Evolutionary conservation across 345 rosid species (phyloP), one percentile per base, ranked within the genome.

Genomic region (Camelina sativa): DNA sequence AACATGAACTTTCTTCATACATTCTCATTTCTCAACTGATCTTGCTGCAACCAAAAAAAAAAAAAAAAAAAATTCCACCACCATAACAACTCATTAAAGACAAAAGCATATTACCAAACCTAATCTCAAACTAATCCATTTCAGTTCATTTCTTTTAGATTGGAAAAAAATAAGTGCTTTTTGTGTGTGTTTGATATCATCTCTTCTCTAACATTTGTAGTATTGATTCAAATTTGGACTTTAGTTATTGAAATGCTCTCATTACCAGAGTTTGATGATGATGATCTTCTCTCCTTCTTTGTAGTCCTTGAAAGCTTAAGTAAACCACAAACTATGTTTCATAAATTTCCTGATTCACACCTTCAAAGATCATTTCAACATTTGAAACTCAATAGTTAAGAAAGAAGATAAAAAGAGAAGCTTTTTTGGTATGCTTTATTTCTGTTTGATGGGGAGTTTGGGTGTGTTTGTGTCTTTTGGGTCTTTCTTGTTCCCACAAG

Each of bases 1-100:
- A 89, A 62, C 79, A 83, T 35, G 65, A 85, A 17, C 72, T 73
- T 60, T 82, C 85, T 37, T 77, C 85, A 61, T 78, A 82, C 93
- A 84, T 83, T 71, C 30, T 28, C 30, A 28, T 28, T 28, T 28
- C 13, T 55, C n/a, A 44, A 53, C 69, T 3, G 10, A 30, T 69
- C 19, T 56, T 19, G 16, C 81, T 78, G 81, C 57, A 61, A 65
- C 52, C 1, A 25, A 46, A 30, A 19, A 10, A 30, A 3, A n/a
- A 13, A 65, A 22, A 23, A 28, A 28, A 28, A 28, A 25, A 25
- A 25, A 23, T 44, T 22, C 20, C 25, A 51, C 13, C 0, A 38
- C 22, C 41, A 25, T 68, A 16, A 34, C n/a, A 64, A 32, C 17
- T 12, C 19, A 67, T 38, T 16, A 55, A 46, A 46, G 20, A 71